These are phyloP conservation scores for Jaenimonas drosophilae DNA, from an alignment of 208 protist species.

Conservation along the genomic window DNA sequence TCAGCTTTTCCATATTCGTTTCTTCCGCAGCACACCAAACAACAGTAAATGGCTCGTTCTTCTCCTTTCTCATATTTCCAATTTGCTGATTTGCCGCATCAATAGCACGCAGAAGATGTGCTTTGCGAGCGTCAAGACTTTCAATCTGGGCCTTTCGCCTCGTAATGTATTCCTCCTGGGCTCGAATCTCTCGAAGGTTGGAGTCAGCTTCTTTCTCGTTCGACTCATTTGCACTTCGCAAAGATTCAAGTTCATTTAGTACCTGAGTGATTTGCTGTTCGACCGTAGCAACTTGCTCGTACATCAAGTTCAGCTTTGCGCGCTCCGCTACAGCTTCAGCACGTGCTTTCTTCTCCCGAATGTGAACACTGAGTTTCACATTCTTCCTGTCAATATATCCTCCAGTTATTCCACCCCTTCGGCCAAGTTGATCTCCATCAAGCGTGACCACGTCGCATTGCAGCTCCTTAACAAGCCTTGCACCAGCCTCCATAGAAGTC, in stretches of 20 bases:
- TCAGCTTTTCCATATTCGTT: conserved; percentile 44
- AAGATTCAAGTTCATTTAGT: conserved; percentile 57
- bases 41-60: conserved; percentile 51
- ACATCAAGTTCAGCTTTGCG: conserved; percentile 29
- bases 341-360: conserved; percentile 28
- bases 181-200: conserved; percentile 26
- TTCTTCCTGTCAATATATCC: conserved; percentile 89
- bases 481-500: conserved; percentile 75
- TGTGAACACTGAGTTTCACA: conserved; percentile 63
- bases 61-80: conserved; percentile 26
- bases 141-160: conserved; percentile 34
- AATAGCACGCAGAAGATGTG: conserved; percentile 34
- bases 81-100: conserved; percentile 17
- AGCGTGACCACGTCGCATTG: conserved; percentile 93
- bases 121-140: conserved; percentile 24
- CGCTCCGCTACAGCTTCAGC: conserved; percentile 14
- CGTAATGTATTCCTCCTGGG: conserved; percentile 16
- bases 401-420: conserved; percentile 92
- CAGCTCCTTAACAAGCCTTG: conserved; percentile 40
- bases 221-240: conserved; percentile 40
- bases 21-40: conserved; percentile 58
- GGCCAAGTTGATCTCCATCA: conserved; percentile 84
- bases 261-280: conserved; percentile 72
- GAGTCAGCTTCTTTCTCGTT: conserved; percentile 37
- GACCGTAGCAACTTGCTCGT: conserved; percentile 55